These are phyloP conservation scores for Coleophoma eucalyptorum DNA, from an alignment of 2,329 filamentous ascomycete genomes.

Conservation along the genomic window DNA sequence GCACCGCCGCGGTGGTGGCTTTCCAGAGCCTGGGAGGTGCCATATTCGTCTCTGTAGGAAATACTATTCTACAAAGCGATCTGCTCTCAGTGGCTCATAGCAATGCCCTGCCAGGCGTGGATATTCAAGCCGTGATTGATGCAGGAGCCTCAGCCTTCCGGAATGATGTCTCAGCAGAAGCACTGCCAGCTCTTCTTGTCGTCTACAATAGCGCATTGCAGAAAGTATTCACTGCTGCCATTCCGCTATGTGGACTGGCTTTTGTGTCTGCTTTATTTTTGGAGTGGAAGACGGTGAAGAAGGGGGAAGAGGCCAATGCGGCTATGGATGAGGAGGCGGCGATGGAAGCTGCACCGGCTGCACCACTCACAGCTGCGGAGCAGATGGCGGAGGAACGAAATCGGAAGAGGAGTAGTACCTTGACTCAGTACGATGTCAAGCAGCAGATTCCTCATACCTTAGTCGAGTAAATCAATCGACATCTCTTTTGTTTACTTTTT, in stretches of 20 bases:
- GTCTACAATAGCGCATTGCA: slow-evolving; percentile 51
- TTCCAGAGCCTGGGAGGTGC: slow-evolving; percentile 40
- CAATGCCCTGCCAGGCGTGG: slow-evolving; percentile 15
- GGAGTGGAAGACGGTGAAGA: slow-evolving; percentile 38
- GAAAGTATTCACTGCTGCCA: slow-evolving; percentile 48
- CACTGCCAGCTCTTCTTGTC: slow-evolving; percentile 38
- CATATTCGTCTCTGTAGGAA: slow-evolving; percentile 41
- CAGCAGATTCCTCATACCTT: neutral
- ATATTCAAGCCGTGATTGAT: slow-evolving; percentile 19
- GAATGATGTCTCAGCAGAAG: slow-evolving; percentile 34
- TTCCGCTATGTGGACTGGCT: slow-evolving; percentile 43
- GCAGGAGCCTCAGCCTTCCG: slow-evolving; percentile 41
- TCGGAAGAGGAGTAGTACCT: neutral
- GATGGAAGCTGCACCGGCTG: no score
- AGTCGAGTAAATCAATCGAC: neutral
- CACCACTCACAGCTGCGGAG: neutral
- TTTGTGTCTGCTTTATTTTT: slow-evolving; percentile 44
- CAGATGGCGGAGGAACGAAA: neutral
- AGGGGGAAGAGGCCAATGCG: neutral
- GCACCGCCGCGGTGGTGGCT: slow-evolving; percentile 37
- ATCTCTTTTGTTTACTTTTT: no score
- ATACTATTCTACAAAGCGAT: slow-evolving; percentile 35
- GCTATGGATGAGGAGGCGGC: neutral
- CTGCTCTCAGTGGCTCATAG: slow-evolving; percentile 15
- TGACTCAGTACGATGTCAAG: neutral